Conservation (phyloP, 2,329 filamentous ascomycete species). For the Cladosporium sp. region DNA sequence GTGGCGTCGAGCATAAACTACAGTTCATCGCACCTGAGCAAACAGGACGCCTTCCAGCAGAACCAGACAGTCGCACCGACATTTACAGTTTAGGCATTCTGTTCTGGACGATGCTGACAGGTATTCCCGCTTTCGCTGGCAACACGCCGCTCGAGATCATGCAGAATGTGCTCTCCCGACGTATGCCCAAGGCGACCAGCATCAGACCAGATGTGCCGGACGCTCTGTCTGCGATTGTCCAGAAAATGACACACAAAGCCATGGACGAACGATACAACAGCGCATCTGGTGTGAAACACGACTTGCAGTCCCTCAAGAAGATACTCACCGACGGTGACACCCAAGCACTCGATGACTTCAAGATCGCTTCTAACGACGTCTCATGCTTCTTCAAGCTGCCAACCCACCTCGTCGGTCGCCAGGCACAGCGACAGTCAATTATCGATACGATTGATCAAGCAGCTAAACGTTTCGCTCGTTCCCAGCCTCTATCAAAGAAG, state of each 20-base stretch:
- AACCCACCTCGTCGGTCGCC: conserved; percentile 72
- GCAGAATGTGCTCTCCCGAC: conserved; percentile 77
- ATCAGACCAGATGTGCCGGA: conserved; percentile 81
- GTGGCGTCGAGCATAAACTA: conserved; percentile 83
- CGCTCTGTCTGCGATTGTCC: conserved; percentile 74
- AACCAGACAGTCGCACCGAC: conserved; percentile 87
- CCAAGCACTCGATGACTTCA: conserved; percentile 66
- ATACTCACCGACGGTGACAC: conserved; percentile 72
- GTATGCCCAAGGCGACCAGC: conserved; percentile 71
- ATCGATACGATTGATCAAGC: conserved; percentile 73
- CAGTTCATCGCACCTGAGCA: conserved; percentile 93
- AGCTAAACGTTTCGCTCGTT: conserved; percentile 55
- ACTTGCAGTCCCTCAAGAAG: conserved; percentile 69
- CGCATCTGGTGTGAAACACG: conserved; percentile 77
- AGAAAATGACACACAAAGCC: conserved; percentile 87
- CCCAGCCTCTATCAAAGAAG: conserved; percentile 32
- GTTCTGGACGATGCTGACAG: conserved; percentile 81
- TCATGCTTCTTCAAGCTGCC: conserved; percentile 91
- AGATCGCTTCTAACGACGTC: conserved; percentile 77
- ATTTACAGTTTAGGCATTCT: conserved; percentile 89
- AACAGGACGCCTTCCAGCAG: conserved; percentile 86
- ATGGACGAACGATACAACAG: conserved; percentile 88
- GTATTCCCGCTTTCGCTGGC: conserved; percentile 75
- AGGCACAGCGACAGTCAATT: conserved; percentile 66
- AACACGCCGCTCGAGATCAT: conserved; percentile 83